These are phyloP conservation scores for Hemisphaericaspora xylanilytica DNA, from an alignment of 1,139 yeast species.

Conservation along the genomic window DNA sequence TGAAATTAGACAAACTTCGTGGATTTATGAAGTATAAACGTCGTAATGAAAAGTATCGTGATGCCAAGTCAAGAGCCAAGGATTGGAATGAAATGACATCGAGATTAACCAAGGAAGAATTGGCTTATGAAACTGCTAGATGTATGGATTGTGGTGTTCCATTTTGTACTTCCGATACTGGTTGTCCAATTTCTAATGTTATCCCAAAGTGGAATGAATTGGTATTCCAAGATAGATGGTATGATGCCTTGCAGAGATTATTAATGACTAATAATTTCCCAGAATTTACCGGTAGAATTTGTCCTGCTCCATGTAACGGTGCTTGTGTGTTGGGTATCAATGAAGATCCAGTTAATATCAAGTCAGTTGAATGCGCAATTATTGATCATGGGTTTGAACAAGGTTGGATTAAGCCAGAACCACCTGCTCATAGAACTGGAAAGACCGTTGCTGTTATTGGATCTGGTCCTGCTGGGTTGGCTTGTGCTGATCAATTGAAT, in stretches of 20 bases:
- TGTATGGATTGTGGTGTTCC: conserved; percentile 99
- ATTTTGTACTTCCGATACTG: conserved; percentile 96
- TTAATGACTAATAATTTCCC: conserved; percentile 98
- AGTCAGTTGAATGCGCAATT: conserved; percentile 93
- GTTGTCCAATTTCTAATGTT: conserved; percentile 95
- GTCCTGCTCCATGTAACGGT: conserved; percentile 99
- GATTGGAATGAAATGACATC: conserved; percentile 93
- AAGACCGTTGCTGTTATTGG: conserved; percentile 85
- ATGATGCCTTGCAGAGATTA: conserved; percentile 86
- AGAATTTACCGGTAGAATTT: conserved; percentile 95
- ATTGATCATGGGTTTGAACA: conserved; percentile 95
- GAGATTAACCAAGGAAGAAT: conserved; percentile 80
- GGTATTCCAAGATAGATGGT: conserved; percentile 94
- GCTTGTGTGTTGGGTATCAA: conserved; percentile 95
- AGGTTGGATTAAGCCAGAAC: conserved; percentile 91
- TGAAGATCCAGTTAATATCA: conserved; percentile 95
- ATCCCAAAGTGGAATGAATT: conserved; percentile 98
- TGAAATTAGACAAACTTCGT: conserved; percentile 73
- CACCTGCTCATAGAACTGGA: conserved; percentile 81
- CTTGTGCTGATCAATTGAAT: conserved; percentile 95
- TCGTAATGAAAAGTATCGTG: conserved; percentile 83
- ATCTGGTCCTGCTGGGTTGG: conserved; percentile 96
- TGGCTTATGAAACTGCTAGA: conserved; percentile 92
- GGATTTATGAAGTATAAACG: conserved; percentile 95
- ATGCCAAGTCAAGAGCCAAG: conserved; percentile 68